Base-by-base conservation (phyloP, 345 rosid species). In the Conringia planisiliqua region DNA sequence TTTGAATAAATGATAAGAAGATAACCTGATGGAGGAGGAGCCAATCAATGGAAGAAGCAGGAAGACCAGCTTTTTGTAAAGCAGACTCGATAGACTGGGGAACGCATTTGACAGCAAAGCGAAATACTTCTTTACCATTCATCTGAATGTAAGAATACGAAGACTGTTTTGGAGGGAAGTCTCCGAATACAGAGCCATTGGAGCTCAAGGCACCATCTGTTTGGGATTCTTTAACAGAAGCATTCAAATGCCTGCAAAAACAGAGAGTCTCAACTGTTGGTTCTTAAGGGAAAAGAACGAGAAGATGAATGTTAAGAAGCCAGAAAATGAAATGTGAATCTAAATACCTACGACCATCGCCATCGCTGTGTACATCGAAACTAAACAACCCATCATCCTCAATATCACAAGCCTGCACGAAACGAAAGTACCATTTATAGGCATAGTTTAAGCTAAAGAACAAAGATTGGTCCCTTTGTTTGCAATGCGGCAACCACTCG, bases 91-190 rank as follows among this genome's bases (percentile, higher is more conserved):
- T 84, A 17, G 97, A 80, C 75, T 89, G 96, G 10, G 99, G 99
- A 72, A 95, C 98, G 40, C 83, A 80, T 78, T 82, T 85, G 14
- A 83, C 89, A 10, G 96, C 99, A 82, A 95, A 95, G 68, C 96
- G 96, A 65, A 90, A 92, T 24, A 92, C 99, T 83, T 95, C 97
- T 80, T 89, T 84, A 6, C 98, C 99, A 57, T 92, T 92, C 97
- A 90, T 95, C 39, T 89, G 88, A 78, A 90, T 82, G 77, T 85
- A 79, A 9, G 96, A 85, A 82, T 90, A 86, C 3, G 91, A 86
- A 22, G 86, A 48, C 10, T 22, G 85, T 33, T 35, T 79, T 0
- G 90, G 96, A 69, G 98, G 92, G 78, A 95, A 92, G 69, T 71
- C 85, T 16, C 70, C 78, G 33, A 72, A 39, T 0, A 67, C 81